Percentiles rank a stretch among this genome's conserved stretches.
phyloP scores from a whole-genome alignment of 192 early-diverging fungal species.

The Coemansia guatemalensis region DNA sequence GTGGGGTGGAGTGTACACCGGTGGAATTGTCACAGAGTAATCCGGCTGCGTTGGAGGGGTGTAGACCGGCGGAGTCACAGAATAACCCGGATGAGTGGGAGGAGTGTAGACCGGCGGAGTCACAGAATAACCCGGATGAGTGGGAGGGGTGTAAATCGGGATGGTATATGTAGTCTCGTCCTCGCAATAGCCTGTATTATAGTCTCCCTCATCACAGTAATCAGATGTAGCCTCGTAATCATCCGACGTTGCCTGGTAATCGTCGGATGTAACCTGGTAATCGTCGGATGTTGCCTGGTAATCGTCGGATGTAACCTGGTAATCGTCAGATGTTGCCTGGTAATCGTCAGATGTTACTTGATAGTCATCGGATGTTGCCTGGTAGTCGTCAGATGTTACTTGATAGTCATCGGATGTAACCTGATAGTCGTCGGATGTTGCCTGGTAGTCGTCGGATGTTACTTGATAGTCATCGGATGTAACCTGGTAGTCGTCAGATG shows the following conservation, averaged over 20 bases:
- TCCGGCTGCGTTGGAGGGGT: no score
- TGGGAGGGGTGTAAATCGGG: neutral
- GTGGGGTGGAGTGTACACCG: neutral
- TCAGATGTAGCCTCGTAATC: neutral
- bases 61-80: no score
- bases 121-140: neutral
- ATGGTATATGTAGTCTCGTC: no score
- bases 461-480: slow-evolving; percentile 1
- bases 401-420: slow-evolving; percentile 4
- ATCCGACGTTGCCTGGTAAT: slow-evolving; percentile 8
- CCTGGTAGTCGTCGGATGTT: slow-evolving; percentile 5
- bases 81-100: no score
- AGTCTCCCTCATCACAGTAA: no score
- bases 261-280: slow-evolving; percentile 1
- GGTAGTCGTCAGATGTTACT: slow-evolving; percentile 5
- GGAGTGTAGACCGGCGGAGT: no score
- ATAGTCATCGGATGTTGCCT: slow-evolving; percentile 11
- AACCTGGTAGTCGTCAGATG: slow-evolving; percentile 4
- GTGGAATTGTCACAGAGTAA: no score
- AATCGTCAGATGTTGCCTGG: slow-evolving; percentile 3
- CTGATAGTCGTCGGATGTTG: slow-evolving; percentile 6
- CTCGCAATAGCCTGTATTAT: no score
- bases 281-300: slow-evolving; percentile 13
- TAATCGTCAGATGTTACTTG: slow-evolving; percentile 6
- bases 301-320: slow-evolving; percentile 1